phyloP scores from a whole-genome alignment of 495 filamentous ascomycete genomes.

The Hypoxylon lenormandii region DNA sequence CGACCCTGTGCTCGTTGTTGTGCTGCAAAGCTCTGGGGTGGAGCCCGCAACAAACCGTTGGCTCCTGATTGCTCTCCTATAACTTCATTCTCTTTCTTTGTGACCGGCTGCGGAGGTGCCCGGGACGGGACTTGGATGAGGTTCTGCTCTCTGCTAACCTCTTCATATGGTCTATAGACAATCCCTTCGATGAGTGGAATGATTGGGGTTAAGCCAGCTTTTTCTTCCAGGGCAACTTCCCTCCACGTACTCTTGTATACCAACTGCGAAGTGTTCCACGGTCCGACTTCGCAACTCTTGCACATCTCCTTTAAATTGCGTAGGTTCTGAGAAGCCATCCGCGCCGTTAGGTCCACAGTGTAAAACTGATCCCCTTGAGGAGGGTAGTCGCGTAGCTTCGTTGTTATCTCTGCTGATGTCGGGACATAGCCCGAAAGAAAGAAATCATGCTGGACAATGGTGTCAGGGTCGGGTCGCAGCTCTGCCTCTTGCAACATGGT shows the following conservation, averaged over 20 bases:
- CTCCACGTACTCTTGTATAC: slow-evolving; percentile 71
- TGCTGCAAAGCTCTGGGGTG: slow-evolving; percentile 69
- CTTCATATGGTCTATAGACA: slow-evolving; percentile 72
- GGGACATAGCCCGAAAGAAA: slow-evolving; percentile 76
- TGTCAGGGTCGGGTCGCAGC: slow-evolving; percentile 78
- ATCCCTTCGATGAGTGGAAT: slow-evolving; percentile 76
- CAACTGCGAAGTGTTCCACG: slow-evolving; percentile 56
- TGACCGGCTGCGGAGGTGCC: slow-evolving; percentile 31
- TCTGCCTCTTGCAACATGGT: slow-evolving; percentile 79
- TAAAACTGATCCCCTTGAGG: slow-evolving; percentile 61
- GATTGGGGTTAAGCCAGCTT: slow-evolving; percentile 73
- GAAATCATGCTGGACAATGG: slow-evolving; percentile 84
- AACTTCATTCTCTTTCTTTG: slow-evolving; percentile 44
- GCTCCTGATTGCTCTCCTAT: slow-evolving; percentile 52
- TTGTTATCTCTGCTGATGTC: slow-evolving; percentile 60
- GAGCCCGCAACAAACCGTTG: slow-evolving; percentile 57
- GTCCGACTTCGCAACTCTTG: slow-evolving; percentile 62
- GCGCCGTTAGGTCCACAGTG: slow-evolving; percentile 42
- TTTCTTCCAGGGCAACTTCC: slow-evolving; percentile 77
- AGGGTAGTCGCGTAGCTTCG: slow-evolving; percentile 62
- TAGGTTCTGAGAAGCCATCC: slow-evolving; percentile 49
- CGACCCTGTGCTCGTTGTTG: slow-evolving; percentile 66
- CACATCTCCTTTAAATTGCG: slow-evolving; percentile 59
- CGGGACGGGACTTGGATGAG: slow-evolving; percentile 47
- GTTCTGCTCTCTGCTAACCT: slow-evolving; percentile 49